Conservation (phyloP, 2,329 filamentous ascomycete species). For the Paramyrothecium sp. region DNA sequence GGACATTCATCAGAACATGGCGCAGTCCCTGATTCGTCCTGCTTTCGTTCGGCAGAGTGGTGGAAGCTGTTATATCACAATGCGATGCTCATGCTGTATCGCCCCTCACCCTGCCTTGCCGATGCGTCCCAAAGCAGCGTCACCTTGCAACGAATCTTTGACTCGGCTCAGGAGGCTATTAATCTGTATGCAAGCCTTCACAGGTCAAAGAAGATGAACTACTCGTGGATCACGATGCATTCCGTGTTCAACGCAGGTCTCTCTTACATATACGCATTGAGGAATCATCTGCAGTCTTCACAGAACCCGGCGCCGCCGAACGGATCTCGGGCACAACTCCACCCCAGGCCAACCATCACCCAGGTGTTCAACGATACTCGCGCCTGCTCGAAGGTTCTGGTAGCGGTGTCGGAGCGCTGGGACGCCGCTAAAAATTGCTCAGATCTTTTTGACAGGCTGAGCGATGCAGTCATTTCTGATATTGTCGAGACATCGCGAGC, state of each 20-base stretch:
- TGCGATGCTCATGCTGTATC: slow-evolving; percentile 38
- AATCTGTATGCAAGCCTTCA: slow-evolving; percentile 41
- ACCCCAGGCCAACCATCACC: slow-evolving; percentile 32
- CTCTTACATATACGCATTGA: slow-evolving; percentile 40
- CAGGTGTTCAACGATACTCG: slow-evolving; percentile 41
- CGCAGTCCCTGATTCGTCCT: slow-evolving; percentile 7
- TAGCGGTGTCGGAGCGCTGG: slow-evolving; percentile 42
- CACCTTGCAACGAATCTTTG: slow-evolving; percentile 34
- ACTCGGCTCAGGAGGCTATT: slow-evolving; percentile 36
- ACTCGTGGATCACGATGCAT: slow-evolving; percentile 48
- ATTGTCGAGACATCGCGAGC: slow-evolving; percentile 22
- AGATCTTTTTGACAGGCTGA: slow-evolving; percentile 40
- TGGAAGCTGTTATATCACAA: slow-evolving; percentile 42
- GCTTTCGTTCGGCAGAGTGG: slow-evolving; percentile 39
- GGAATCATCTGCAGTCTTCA: slow-evolving; percentile 34
- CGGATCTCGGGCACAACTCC: slow-evolving; percentile 16
- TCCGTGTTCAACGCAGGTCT: slow-evolving; percentile 45
- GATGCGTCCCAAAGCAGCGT: slow-evolving; percentile 20
- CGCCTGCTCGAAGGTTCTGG: slow-evolving; percentile 41
- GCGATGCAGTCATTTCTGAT: slow-evolving; percentile 39
- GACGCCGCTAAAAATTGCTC: slow-evolving; percentile 36
- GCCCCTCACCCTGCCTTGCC: slow-evolving; percentile 33
- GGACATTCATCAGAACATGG: slow-evolving; percentile 8
- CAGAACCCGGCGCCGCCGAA: slow-evolving; percentile 9
- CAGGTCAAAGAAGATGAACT: slow-evolving; percentile 43